Base-by-base conservation (phyloP, 1,284 basidiomycete genomes). In the Phenoliferia sp. region DNA sequence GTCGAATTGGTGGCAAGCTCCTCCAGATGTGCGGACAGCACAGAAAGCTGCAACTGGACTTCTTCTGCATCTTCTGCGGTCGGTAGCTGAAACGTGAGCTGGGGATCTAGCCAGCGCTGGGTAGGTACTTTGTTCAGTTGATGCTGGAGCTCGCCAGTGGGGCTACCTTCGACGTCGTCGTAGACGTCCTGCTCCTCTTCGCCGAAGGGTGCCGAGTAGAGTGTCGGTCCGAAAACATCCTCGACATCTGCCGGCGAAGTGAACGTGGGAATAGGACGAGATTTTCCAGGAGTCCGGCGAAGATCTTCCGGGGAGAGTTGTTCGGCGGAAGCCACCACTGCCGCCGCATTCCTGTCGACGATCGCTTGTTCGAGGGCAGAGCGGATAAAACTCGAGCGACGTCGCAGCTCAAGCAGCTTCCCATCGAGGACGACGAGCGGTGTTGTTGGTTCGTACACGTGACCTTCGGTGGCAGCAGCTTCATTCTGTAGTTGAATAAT, bases 1-100 rank as follows among this genome's bases (percentile, higher is more conserved):
- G 12, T 44, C 39, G 39, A 44, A 22, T 44, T 22, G 22, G 39
- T 22, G 39, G 39, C 22, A 22, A 44, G 39, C 15, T 44, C 39
- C 39, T 44, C 39, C 15, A 44, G 39, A 15, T 22, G 39, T 22
- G 39, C 90, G 35, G 31, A 44, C 19, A 44, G 34, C 19, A 32
- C 28, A 44, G 65, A 62, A n/a, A 66, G 31, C 35, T 77, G 10
- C 73, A 68, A 3, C 79, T 75, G 69, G 89, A 84, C n/a, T 81
- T 80, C 56, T 79, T 70, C 12, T 80, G 80, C 76, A 87, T 82
- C 63, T 76, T 48, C 62, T 9, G 9, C 9, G 5, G 26, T 29
- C 19, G 70, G 70, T 5, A 72, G 62, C 7, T 59, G 61, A 3
- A 66, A 55, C 0, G 57, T 19, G 9, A 33, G 15, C 17, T 59